Base-by-base conservation (phyloP, 2,329 filamentous ascomycete species). In the Xylaria sp. region DNA sequence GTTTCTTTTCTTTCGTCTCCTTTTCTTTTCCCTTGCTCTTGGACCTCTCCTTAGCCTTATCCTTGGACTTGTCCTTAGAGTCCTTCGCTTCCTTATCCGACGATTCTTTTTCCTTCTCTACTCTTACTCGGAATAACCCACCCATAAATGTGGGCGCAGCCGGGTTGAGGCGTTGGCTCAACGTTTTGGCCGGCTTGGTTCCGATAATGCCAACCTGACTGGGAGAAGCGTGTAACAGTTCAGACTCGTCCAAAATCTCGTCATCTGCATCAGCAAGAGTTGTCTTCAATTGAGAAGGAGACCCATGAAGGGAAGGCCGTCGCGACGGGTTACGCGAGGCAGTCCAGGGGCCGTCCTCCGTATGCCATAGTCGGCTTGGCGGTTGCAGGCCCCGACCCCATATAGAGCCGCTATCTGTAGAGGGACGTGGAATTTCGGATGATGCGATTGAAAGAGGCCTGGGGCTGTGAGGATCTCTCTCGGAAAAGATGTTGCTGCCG, bases 121-220 rank as follows among this genome's bases (percentile, higher is more conserved):
- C 21, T 69, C 68, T 80, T 29, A 74, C 74, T 4, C 83, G 80
- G 69, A 87, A 85, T 60, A 95, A 86, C 37, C 88, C 84, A 9
- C 84, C 88, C 76, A 90, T 94, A 74, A 98, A 98, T 0, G 90
- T 91, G 8, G 93, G 93, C 0, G 94, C 95, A 6, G 91, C 86
- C 7, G 95, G 95, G 70, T 99, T 98, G 27, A 98, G 83, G 70
- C 76, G 88, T 78, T 75, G 87, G 75, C 72, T 88, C 79, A 71
- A 81, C 80, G 47, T 81, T 80, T 74, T 80, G 38, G 77, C 74
- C 4, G 90, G 92, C 3, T 89, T 87, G 47, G 92, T 96, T 23
- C 94, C 94, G 67, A 98, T 97, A 0, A 89, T 84, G 21, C 87
- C 87, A 2, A 89, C 83, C 44, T 87, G 82, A 55, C 83, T 85